Percentiles rank a stretch among this genome's conserved stretches.
Conservation (phyloP, 169 alveolate species). For the Plasmodium cynomolgi region DNA sequence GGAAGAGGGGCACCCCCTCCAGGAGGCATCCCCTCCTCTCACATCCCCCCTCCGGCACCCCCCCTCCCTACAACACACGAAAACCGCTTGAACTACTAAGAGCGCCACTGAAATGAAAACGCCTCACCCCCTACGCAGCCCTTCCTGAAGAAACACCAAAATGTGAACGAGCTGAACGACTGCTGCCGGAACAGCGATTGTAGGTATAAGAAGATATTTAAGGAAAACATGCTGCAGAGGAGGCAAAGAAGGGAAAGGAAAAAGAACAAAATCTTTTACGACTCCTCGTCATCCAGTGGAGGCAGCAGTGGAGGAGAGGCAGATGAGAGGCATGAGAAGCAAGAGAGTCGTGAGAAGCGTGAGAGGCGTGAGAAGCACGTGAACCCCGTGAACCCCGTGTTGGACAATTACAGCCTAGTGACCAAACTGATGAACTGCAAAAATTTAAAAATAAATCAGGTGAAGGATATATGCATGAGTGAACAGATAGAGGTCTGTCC, state of each 20-base stretch:
- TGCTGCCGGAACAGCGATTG: conserved; percentile 28
- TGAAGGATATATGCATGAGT: conserved; percentile 30
- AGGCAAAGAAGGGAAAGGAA: conserved; percentile 6
- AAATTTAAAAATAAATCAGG: conserved; percentile 25
- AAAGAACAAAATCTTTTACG: conserved; percentile 20
- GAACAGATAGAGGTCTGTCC: conserved; percentile 74
- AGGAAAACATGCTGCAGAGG: background rate
- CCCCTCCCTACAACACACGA: too few species aligned
- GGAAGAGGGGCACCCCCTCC: too few species aligned
- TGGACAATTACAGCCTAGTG: conserved; percentile 27
- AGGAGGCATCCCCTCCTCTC: too few species aligned
- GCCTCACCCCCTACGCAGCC: background rate
- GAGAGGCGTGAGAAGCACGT: too few species aligned
- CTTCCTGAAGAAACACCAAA: background rate
- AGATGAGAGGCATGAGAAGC: too few species aligned
- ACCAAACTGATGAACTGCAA: conserved; percentile 31
- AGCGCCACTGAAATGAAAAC: background rate
- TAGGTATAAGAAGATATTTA: conserved; percentile 31
- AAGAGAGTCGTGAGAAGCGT: too few species aligned
- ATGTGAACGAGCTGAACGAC: conserved; percentile 35
- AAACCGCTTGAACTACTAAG: too few species aligned
- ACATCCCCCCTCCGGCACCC: too few species aligned
- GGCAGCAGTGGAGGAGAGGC: background rate
- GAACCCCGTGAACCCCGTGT: too few species aligned
- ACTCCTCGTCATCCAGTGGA: conserved; percentile 15